A percentile compares a stretch with the other conserved stretches of the same genome.
Conservation (phyloP, 805 yeast species). For the Metschnikowia arizonensis region DNA sequence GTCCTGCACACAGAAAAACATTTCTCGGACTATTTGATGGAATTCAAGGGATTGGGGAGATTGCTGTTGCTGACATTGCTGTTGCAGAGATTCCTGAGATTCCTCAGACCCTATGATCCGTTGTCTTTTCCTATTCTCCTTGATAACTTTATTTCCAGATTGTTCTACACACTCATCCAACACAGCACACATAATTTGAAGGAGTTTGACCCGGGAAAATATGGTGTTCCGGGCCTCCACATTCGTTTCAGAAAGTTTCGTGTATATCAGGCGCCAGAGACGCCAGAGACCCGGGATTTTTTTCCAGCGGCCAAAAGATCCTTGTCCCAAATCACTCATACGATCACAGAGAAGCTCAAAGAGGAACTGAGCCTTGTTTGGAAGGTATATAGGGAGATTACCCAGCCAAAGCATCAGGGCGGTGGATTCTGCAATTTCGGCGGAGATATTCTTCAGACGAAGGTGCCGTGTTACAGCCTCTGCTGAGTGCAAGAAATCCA, state of each 20-base stretch:
- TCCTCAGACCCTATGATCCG: no score
- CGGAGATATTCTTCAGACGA: constrained; percentile 48
- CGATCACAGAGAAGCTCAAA: constrained; percentile 60
- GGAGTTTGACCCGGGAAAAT: constrained; percentile 33
- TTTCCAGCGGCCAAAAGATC: constrained; percentile 41
- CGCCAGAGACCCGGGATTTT: constrained; percentile 46
- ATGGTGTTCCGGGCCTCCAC: constrained; percentile 33
- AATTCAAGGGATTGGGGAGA: no score
- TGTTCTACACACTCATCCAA: constrained; percentile 6
- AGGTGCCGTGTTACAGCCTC: constrained; percentile 55
- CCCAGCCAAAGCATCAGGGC: constrained; percentile 32
- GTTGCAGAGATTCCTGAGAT: no score
- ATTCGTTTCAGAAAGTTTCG: constrained; percentile 17
- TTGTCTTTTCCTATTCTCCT: no score
- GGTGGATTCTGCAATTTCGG: constrained; percentile 39
- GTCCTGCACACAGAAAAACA: constrained; percentile 19
- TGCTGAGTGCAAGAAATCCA: constrained; percentile 18
- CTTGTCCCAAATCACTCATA: constrained; percentile 45
- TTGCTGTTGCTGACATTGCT: no score
- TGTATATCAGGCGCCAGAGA: constrained; percentile 43
- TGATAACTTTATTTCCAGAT: no score
- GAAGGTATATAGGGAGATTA: constrained; percentile 42
- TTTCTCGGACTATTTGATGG: background rate
- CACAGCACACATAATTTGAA: constrained; percentile 17
- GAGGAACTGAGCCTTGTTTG: constrained; percentile 50